These are phyloP conservation scores for Sporothrix curviconia DNA, from an alignment of 2,329 filamentous ascomycete genomes.

Conservation along the genomic window DNA sequence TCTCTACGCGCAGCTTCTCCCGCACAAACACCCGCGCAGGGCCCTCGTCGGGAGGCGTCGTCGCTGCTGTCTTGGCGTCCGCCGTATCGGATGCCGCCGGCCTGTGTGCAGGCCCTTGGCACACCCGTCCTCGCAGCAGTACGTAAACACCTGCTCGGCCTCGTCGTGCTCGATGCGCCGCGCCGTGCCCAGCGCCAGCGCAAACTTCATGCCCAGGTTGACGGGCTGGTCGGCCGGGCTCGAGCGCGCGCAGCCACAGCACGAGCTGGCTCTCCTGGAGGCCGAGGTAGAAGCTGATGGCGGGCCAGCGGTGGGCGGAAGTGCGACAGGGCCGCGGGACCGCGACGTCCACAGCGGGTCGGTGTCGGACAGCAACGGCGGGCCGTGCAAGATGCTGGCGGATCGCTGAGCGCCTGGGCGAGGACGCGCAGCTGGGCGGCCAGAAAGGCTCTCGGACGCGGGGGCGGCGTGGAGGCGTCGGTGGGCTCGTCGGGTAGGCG, in stretches of 20 bases:
- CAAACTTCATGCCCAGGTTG: slow-evolving; percentile 60
- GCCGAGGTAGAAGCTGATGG: slow-evolving; percentile 67
- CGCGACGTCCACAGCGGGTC: slow-evolving; percentile 39
- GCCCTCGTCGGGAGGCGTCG: slow-evolving; percentile 27
- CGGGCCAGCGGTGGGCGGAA: slow-evolving; percentile 46
- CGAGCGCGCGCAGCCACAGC: slow-evolving; percentile 62
- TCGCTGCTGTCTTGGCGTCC: slow-evolving; percentile 10
- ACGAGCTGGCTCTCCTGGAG: slow-evolving; percentile 66
- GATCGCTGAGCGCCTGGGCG: slow-evolving; percentile 49
- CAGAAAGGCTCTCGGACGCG: slow-evolving; percentile 33
- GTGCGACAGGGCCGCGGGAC: slow-evolving; percentile 38
- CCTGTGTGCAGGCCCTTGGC: slow-evolving; percentile 15
- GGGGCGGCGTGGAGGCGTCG: neutral
- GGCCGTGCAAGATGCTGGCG: slow-evolving; percentile 49
- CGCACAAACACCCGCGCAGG: slow-evolving; percentile 72
- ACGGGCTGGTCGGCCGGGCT: slow-evolving; percentile 57
- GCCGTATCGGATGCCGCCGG: too few species aligned
- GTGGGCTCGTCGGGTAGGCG: slow-evolving; percentile 8
- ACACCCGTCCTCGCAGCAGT: slow-evolving; percentile 29
- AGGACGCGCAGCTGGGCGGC: slow-evolving; percentile 51
- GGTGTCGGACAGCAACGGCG: slow-evolving; percentile 30
- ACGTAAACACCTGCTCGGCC: slow-evolving; percentile 68
- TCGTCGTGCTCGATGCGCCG: slow-evolving; percentile 70
- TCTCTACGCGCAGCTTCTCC: slow-evolving; percentile 85
- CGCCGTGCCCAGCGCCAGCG: slow-evolving; percentile 59